Evolutionary conservation across 495 filamentous ascomycete species (phyloP), one percentile per base, ranked within the genome.

Genomic region (Penicillium nucicola): DNA sequence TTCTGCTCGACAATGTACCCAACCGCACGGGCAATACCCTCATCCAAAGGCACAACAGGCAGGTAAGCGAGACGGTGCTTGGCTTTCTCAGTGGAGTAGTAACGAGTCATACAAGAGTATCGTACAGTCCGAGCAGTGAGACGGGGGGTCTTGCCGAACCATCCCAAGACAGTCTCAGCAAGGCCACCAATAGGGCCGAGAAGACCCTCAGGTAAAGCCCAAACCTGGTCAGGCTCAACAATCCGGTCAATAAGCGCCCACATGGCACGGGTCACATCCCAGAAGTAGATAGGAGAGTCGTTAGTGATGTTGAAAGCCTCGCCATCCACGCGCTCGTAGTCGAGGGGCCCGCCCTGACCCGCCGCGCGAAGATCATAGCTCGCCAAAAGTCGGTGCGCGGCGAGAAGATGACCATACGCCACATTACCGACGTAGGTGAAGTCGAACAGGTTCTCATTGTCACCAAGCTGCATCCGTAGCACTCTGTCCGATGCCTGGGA

Each of bases 241-340:
- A 76, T 67, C n/a, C 78, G 79, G 32, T 84, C 84, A 11, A 82
- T 83, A n/a, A 83, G 74, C 5, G 76, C 79, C 90, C 91, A 97
- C 25, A 92, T 79, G 33, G 81, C 77, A 33, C 89, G 84, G 31
- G 84, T 79, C 59, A 92, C 87, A 64, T 98, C 95, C 92, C 92
- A 98, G 77, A 98, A 98, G 64, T 95, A 96, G 18, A 95, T 76
- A 1, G 93, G 93, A 45, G 79, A 76, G 61, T 88, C 92, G 67
- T 98, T 97, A 51, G 93, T 97, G 68, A 98, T 85, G 66, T 96
- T 82, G 80, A 97, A 98, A 18, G 87, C 87, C 67, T 97, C 91
- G 33, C 93, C 93, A 62, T 97, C 93, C 11, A 96, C 89, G 22
- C 77, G 78, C 69, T 95, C 89, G 61, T 84, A 71, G 65, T 88